Evolutionary conservation across 2,329 filamentous ascomycete genomes (phyloP), one percentile per base, ranked within the genome.

Genomic region (Cladophialophora bantiana): DNA sequence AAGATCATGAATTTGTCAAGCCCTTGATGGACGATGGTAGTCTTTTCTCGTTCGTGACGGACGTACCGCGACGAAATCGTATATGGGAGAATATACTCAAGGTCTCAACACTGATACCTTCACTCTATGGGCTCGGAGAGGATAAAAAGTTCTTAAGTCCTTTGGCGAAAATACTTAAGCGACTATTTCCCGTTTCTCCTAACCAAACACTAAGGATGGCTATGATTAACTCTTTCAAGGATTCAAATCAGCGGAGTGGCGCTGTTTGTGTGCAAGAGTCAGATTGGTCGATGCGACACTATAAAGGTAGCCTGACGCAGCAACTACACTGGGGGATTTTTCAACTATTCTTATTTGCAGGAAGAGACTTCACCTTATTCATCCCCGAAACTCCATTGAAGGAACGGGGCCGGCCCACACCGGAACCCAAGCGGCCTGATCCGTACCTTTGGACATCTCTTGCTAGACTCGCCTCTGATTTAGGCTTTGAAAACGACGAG

Each of bases 401-500:
- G 34, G 54, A 57, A n/a, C 20, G n/a, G 7, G 20, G 32, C 9
- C 26, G 34, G n/a, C n/a, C 20, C 32, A 57, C 20, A 36, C 54
- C 26, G 2, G 26, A 31, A n/a, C 54, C 54, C 10, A 57, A 36
- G 15, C 6, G 4, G n/a, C 54, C 54, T 32, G 26, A 57, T 57
- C 26, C 54, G 20, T 18, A 26, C 9, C n/a, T 57, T 31, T 57
- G 26, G 54, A 36, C 20, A 34, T 35, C 20, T 36, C 34, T 57
- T 31, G 26, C 54, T n/a, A 5, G n/a, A n/a, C 20, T 57, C 34
- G 20, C 54, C 54, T 36, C n/a, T 36, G 12, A 57, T 9, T 36
- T 57, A 36, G 54, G 54, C 10, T 57, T 57, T 36, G 54, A 57
- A 36, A 57, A 15, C 34, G 54, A 57, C 10, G n/a, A 31, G 34